These are phyloP conservation scores for Fusarium sp. DNA, from an alignment of 2,329 filamentous ascomycete species.

Conservation along the genomic window DNA sequence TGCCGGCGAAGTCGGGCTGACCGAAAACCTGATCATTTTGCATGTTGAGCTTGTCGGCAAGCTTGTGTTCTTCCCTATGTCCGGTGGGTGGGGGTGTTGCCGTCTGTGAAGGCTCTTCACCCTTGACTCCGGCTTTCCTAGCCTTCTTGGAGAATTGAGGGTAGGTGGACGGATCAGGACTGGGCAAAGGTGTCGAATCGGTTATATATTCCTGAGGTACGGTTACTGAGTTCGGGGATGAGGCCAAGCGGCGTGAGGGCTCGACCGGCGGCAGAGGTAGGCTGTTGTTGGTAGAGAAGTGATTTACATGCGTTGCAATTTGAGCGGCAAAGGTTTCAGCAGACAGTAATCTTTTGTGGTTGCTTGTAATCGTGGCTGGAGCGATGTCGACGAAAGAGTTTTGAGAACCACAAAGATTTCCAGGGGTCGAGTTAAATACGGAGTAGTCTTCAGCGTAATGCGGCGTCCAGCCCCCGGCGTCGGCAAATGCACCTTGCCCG, in stretches of 20 bases:
- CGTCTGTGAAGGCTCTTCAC: conserved; percentile 59
- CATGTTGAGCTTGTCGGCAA: conserved; percentile 66
- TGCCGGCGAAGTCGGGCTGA: conserved; percentile 62
- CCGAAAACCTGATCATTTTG: conserved; percentile 67
- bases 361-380: conserved; percentile 51
- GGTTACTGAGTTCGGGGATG: conserved; percentile 63
- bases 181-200: conserved; percentile 45
- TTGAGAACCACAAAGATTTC: conserved; percentile 62
- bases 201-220: conserved; percentile 47
- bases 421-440: conserved; percentile 73
- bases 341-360: conserved; percentile 64
- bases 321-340: conserved; percentile 61
- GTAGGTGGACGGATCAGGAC: conserved; percentile 43
- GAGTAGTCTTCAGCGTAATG: conserved; percentile 73
- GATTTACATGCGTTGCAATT: conserved; percentile 70
- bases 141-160: conserved; percentile 57
- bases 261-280: conserved; percentile 69
- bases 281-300: conserved; percentile 65
- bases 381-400: conserved; percentile 59
- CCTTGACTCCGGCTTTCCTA: conserved; percentile 56
- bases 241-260: conserved; percentile 66
- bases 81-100: conserved; percentile 70
- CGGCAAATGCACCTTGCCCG: conserved; percentile 59
- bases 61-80: conserved; percentile 65
- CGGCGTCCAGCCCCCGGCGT: conserved; percentile 67